These are phyloP conservation scores for Paraglomus occultum DNA, from an alignment of 192 early-diverging fungal genomes.

Conservation along the genomic window DNA sequence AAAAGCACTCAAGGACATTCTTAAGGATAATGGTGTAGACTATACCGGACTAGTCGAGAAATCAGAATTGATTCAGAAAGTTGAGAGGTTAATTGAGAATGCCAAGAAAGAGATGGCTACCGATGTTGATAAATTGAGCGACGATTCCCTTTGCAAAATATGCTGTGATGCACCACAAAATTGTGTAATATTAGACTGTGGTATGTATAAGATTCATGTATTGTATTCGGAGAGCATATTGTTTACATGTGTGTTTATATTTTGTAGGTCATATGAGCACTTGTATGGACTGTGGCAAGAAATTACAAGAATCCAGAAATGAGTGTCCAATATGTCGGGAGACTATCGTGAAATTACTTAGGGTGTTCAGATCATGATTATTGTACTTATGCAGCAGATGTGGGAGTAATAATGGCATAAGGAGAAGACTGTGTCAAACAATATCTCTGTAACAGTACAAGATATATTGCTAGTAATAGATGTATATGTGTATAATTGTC, in stretches of 20 bases:
- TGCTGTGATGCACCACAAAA: constrained; percentile 80
- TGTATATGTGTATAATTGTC: too few species aligned
- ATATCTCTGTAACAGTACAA: too few species aligned
- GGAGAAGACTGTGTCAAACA: too few species aligned
- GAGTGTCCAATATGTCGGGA: constrained; percentile 85
- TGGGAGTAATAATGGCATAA: too few species aligned
- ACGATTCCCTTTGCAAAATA: constrained; percentile 77
- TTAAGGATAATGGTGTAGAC: constrained; percentile 64
- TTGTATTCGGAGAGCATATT: background rate
- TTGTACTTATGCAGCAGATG: too few species aligned
- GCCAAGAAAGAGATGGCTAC: constrained; percentile 51
- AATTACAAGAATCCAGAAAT: constrained; percentile 49
- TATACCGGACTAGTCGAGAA: constrained; percentile 71
- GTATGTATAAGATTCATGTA: background rate
- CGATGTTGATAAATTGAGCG: constrained; percentile 37
- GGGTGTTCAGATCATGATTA: constrained; percentile 64
- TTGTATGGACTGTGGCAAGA: constrained; percentile 66
- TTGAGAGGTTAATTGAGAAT: constrained; percentile 64
- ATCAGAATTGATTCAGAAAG: constrained; percentile 64
- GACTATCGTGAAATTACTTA: constrained; percentile 61
- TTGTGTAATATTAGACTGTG: constrained; percentile 83
- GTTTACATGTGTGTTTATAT: background rate
- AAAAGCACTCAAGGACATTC: constrained; percentile 65
- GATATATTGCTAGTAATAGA: too few species aligned
- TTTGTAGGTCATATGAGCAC: constrained; percentile 71